Evolutionary conservation across 345 rosid genomes (phyloP).

Genomic region (Hibiscus trionum): DNA sequence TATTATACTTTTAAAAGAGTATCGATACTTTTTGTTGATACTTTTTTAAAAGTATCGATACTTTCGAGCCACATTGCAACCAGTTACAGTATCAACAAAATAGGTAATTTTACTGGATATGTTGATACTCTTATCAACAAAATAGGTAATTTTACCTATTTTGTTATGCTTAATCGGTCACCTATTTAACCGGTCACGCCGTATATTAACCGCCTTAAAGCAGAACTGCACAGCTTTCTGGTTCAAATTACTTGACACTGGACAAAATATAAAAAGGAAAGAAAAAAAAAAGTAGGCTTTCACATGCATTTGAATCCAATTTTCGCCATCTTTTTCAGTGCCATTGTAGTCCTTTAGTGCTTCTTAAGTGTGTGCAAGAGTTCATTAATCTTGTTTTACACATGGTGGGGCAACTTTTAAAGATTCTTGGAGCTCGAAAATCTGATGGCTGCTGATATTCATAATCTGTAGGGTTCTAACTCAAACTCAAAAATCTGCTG

Average conservation of each 20-base stretch:
- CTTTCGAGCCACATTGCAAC: no score
- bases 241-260: not conserved
- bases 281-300: not conserved
- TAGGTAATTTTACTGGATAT: no score
- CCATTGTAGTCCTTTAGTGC: not conserved
- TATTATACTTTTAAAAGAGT: no score
- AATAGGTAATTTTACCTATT: no score
- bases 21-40: no score
- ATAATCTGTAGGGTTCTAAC: not conserved
- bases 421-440: not conserved
- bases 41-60: no score
- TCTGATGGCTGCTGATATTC: not conserved
- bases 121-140: no score
- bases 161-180: no score
- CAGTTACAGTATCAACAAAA: no score
- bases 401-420: not conserved
- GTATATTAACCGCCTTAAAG: no score
- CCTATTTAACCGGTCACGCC: no score
- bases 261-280: not conserved
- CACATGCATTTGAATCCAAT: not conserved
- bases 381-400: not conserved
- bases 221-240: no score
- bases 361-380: not conserved
- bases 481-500: not conserved
- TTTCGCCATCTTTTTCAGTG: not conserved